A percentile compares a stretch with the other conserved stretches of the same genome.
Conservation (phyloP, 306 rosid genomes). For the Prunus dulcis region DNA sequence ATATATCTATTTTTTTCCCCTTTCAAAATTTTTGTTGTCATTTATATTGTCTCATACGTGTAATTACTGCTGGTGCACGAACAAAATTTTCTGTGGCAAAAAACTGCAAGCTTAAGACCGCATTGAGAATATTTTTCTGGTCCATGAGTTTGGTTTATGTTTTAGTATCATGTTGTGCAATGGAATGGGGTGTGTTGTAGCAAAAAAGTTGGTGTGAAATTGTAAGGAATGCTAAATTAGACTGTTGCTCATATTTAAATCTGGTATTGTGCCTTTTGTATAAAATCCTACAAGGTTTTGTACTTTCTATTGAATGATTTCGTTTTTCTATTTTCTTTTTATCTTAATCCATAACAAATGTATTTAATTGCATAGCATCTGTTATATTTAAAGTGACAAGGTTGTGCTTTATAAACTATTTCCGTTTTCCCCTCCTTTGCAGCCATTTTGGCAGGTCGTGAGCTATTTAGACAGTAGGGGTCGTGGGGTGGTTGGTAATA, state of each 20-base stretch:
- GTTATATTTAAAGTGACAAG: background rate
- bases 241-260: background rate
- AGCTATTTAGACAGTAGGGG: conserved; percentile 56
- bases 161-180: background rate
- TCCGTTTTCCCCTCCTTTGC: conserved; percentile 30
- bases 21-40: background rate
- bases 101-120: background rate
- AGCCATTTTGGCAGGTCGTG: conserved; percentile 96
- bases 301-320: background rate
- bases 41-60: background rate
- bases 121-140: background rate
- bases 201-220: background rate
- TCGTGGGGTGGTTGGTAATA: conserved; percentile 89
- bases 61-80: background rate
- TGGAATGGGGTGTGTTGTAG: background rate
- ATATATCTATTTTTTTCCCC: too few relatives aligned
- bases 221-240: background rate
- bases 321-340: background rate
- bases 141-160: background rate
- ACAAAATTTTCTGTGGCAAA: background rate
- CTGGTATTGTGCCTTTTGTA: background rate
- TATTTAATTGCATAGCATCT: background rate
- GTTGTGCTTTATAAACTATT: background rate
- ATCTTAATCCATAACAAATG: background rate
- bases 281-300: background rate